phyloP scores from a whole-genome alignment of 306 rosid genomes.

The Cicer chorassanicum region DNA sequence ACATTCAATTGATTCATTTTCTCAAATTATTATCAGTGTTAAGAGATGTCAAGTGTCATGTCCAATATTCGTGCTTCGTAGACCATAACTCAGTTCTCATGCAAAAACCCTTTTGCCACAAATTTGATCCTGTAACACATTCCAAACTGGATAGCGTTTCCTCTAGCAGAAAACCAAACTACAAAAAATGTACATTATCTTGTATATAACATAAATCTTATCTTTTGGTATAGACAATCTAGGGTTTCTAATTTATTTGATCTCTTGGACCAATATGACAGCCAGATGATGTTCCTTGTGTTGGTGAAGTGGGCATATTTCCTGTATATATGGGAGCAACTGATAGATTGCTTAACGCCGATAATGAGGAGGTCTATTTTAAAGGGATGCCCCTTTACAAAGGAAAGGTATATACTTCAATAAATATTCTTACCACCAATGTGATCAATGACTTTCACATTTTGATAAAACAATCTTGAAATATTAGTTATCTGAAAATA shows the following conservation, averaged over 20 bases:
- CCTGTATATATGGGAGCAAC: constrained; percentile 73
- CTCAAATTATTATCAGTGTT: no score
- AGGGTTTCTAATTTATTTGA: constrained; percentile 33
- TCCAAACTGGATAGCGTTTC: no score
- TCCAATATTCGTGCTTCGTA: no score
- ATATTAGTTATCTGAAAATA: constrained; percentile 10
- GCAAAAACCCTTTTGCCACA: no score
- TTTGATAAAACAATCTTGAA: constrained; percentile 17
- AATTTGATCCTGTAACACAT: no score
- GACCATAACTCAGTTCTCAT: no score
- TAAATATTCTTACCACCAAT: not conserved
- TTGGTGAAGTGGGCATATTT: constrained; percentile 81
- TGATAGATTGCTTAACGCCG: constrained; percentile 76
- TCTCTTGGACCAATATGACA: constrained; percentile 51
- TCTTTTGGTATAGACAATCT: constrained; percentile 9
- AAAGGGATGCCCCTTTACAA: constrained; percentile 90
- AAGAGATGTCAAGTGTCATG: no score
- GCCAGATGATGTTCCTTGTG: constrained; percentile 79
- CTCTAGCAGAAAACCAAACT: no score
- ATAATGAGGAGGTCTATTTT: constrained; percentile 76
- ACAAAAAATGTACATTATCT: constrained; percentile 22
- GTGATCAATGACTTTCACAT: constrained; percentile 25
- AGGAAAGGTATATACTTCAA: constrained; percentile 67
- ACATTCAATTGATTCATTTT: no score
- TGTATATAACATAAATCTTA: constrained; percentile 26